Evolutionary conservation across 768 basidiomycete species (phyloP).

Genomic region (Galerina sulciceps): DNA sequence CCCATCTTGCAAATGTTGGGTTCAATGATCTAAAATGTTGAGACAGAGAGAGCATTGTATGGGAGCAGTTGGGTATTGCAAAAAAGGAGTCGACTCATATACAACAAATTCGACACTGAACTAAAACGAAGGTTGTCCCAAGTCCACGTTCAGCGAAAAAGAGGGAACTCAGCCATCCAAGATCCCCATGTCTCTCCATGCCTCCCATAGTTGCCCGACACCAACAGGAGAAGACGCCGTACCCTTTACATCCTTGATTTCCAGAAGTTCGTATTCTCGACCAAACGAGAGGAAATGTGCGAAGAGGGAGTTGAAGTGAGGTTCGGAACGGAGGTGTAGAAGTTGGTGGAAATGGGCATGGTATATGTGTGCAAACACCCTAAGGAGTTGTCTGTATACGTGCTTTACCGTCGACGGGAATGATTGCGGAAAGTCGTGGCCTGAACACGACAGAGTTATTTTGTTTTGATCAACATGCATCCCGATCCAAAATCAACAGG

Average conservation of each 20-base stretch:
- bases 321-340: constrained; percentile 92
- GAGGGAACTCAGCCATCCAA: constrained; percentile 47
- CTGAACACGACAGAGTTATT: constrained; percentile 38
- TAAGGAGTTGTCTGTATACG: constrained; percentile 94
- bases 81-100: no score
- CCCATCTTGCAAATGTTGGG: no score
- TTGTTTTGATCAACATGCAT: neutral
- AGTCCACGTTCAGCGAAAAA: neutral
- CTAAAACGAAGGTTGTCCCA: neutral
- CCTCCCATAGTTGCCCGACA: constrained; percentile 82
- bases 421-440: constrained; percentile 84
- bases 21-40: no score
- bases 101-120: no score
- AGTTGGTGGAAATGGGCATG: constrained; percentile 93
- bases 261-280: constrained; percentile 90
- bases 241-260: constrained; percentile 88
- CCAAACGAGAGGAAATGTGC: constrained; percentile 98
- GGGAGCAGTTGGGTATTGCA: no score
- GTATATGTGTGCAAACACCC: constrained; percentile 98
- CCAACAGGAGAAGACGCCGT: constrained; percentile 66
- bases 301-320: constrained; percentile 96
- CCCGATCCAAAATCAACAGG: neutral
- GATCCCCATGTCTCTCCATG: constrained; percentile 90
- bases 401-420: constrained; percentile 95
- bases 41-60: no score